Base-by-base conservation (phyloP, 495 filamentous ascomycete genomes). In the Talaromyces stipitatus region DNA sequence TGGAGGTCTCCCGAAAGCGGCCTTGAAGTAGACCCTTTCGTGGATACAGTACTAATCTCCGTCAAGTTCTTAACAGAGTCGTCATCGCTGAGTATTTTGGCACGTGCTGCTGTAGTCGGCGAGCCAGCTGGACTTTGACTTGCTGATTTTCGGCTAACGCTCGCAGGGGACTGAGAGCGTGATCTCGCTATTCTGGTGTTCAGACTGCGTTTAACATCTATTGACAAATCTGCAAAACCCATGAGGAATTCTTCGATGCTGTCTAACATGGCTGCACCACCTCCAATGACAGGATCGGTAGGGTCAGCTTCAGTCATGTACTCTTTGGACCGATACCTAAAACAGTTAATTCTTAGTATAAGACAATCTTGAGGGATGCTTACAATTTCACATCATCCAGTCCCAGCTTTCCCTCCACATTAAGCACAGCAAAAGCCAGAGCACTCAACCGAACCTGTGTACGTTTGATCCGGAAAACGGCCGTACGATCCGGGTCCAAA, bases 171-270 rank as follows among this genome's bases (percentile, higher is more conserved):
- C 9, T n/a, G 54, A 45, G 54, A 45, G 2, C 38, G 11, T 2
- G 54, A 28, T 41, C 54, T 16, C 0, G 54, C 18, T 9, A 28
- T 20, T 20, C 26, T 45, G n/a, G 36, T 30, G 3, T 55, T 55
- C 4, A 55, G 24, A 45, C 23, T 33, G 14, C 54, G 54, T 45
- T 45, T 55, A 9, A 55, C 24, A 23, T 57, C 87, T 12, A 80
- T 74, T 0, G 92, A 92, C 22, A 97, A 82, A 60, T 95, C 90
- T 4, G 87, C 88, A 28, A 92, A 73, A 0, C 90, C 91, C 78
- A 92, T 88, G 63, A 87, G 78, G 50, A 97, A 81, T 57, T 78
- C 85, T 14, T 83, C 78, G 32, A 90, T 74, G 7, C 90, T 88
- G 4, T 90, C 90, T 12, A 92, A 72, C 2, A 96, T 67, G 0